These are phyloP conservation scores for Blastobotrys chiropterorum DNA, from an alignment of 805 yeast genomes.

Conservation along the genomic window DNA sequence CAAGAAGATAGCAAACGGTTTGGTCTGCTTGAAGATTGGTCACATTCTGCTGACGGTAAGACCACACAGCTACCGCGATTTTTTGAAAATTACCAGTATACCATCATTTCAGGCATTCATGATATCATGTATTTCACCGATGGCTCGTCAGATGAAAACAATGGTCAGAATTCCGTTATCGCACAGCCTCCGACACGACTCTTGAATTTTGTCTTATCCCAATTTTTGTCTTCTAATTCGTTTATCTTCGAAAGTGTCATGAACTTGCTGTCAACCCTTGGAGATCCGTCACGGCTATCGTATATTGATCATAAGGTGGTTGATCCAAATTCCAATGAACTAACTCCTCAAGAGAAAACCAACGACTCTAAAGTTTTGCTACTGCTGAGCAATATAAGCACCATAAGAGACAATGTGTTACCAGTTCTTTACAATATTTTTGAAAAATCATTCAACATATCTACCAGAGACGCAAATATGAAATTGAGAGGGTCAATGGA, in stretches of 20 bases:
- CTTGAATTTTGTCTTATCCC: constrained; percentile 28
- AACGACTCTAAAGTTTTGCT: constrained; percentile 46
- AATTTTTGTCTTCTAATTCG: constrained; percentile 33
- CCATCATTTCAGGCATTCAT: constrained; percentile 30
- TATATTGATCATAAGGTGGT: constrained; percentile 6
- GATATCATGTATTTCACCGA: constrained; percentile 17
- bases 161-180: constrained; percentile 18
- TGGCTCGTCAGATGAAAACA: constrained; percentile 12
- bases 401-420: constrained; percentile 40
- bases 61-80: constrained; percentile 37
- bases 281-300: constrained; percentile 8
- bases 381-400: constrained; percentile 49
- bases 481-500: constrained; percentile 42
- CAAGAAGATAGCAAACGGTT: constrained; percentile 41
- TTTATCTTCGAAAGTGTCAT: constrained; percentile 29
- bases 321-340: constrained; percentile 30
- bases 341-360: constrained; percentile 39
- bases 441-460: constrained; percentile 45
- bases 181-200: constrained; percentile 32
- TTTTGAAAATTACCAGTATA: constrained; percentile 35
- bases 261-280: constrained; percentile 22
- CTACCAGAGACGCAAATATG: constrained; percentile 37
- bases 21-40: constrained; percentile 38
- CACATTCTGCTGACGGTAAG: constrained; percentile 23
- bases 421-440: constrained; percentile 45